Evolutionary conservation across 345 rosid species (phyloP).

Genomic region (Eutrema yunnanense): DNA sequence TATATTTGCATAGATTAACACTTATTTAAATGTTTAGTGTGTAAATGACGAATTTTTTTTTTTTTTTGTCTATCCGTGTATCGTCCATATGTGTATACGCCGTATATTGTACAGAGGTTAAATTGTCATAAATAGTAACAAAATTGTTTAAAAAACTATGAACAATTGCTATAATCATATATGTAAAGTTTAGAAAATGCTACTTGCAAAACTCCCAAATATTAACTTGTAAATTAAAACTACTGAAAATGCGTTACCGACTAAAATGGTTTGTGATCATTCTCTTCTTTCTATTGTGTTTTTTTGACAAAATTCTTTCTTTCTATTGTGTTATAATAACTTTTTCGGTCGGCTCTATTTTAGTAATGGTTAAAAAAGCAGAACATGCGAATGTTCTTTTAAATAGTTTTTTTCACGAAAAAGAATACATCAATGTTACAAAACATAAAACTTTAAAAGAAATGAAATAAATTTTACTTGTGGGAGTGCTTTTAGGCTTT

Average conservation of each 20-base stretch:
- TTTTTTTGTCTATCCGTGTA: too few relatives aligned
- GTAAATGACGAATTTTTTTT: too few relatives aligned
- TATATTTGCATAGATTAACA: too few relatives aligned
- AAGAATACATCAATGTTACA: slow-evolving; percentile 2
- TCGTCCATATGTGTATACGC: too few relatives aligned
- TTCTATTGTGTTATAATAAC: neutral
- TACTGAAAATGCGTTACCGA: neutral
- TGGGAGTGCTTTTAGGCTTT: slow-evolving; percentile 41
- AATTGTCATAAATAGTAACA: too few relatives aligned
- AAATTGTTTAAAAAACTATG: neutral
- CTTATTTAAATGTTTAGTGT: too few relatives aligned
- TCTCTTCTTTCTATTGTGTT: neutral
- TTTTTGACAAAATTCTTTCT: too few relatives aligned
- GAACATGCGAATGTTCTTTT: slow-evolving; percentile 23
- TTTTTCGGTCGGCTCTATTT: slow-evolving; percentile 17
- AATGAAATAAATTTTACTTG: neutral
- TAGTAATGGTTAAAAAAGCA: slow-evolving; percentile 8
- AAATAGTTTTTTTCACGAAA: neutral
- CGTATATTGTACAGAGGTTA: too few relatives aligned
- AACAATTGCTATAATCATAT: too few relatives aligned
- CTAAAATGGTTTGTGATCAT: neutral
- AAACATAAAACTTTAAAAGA: neutral
- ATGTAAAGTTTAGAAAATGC: too few relatives aligned
- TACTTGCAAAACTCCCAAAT: too few relatives aligned
- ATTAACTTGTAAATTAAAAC: neutral